A percentile compares a stretch with the other conserved stretches of the same genome.
Evolutionary conservation across 1,139 yeast species (phyloP).

Genomic region (Zygoascus hellenicus): DNA sequence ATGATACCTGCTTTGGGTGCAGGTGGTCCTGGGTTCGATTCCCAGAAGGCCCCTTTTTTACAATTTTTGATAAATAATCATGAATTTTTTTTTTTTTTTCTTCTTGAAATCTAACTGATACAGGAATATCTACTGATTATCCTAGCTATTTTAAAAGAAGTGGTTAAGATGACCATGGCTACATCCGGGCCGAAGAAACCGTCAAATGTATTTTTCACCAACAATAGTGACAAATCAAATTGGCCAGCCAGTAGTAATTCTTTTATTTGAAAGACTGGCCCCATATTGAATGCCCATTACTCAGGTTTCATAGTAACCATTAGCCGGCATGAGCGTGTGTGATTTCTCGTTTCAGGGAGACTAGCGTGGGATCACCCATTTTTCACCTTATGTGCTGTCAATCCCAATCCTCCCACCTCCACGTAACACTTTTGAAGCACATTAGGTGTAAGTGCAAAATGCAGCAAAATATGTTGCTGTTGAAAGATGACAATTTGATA

Average conservation of each 20-base stretch:
- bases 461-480: neutral
- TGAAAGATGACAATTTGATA: neutral
- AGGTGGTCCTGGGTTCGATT: slow-evolving; percentile 43
- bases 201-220: too few species aligned
- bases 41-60: slow-evolving; percentile 39
- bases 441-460: neutral
- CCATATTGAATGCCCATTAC: too few species aligned
- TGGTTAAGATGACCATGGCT: neutral
- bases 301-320: too few species aligned
- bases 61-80: neutral
- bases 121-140: neutral
- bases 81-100: neutral
- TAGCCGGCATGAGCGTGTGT: neutral
- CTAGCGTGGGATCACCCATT: too few species aligned
- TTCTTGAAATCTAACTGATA: neutral
- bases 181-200: neutral
- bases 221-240: too few species aligned
- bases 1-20: slow-evolving; percentile 39
- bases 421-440: slow-evolving; percentile 1
- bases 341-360: neutral
- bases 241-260: too few species aligned
- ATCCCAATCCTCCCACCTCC: slow-evolving; percentile 7
- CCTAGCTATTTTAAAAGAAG: neutral
- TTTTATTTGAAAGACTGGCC: too few species aligned
- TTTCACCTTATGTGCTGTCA: neutral